These are phyloP conservation scores for Lasiodiplodia sp. DNA, from an alignment of 2,329 filamentous ascomycete genomes.

Conservation along the genomic window DNA sequence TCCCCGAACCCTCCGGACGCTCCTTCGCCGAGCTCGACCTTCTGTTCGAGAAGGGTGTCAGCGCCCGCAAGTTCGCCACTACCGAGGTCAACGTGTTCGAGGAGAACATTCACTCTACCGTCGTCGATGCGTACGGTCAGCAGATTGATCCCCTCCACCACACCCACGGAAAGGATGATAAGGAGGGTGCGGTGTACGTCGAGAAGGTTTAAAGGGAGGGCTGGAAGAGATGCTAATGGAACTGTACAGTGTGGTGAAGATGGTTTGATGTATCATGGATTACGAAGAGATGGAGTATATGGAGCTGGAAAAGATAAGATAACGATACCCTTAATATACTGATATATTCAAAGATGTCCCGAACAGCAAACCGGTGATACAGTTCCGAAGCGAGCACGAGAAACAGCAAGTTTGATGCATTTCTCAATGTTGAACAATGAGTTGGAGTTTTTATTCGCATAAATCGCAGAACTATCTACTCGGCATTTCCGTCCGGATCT, in stretches of 20 bases:
- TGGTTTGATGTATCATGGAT: background rate
- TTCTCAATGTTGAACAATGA: background rate
- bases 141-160: conserved; percentile 21
- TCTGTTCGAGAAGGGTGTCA: conserved; percentile 77
- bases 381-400: background rate
- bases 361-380: background rate
- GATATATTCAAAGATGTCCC: background rate
- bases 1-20: conserved; percentile 80
- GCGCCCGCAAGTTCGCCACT: conserved; percentile 74
- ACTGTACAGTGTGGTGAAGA: background rate
- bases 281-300: conserved; percentile 8
- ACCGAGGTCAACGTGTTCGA: conserved; percentile 64
- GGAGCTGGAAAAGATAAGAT: background rate
- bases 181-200: background rate
- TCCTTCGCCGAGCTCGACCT: conserved; percentile 88
- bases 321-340: conserved; percentile 11
- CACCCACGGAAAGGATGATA: background rate
- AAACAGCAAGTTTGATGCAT: background rate
- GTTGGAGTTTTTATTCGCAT: background rate
- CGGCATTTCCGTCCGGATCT: background rate
- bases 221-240: background rate
- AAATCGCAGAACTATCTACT: background rate
- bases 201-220: conserved; percentile 4
- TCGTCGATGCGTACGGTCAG: conserved; percentile 42
- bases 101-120: conserved; percentile 37